These are phyloP conservation scores for Blastocystis sp. DNA, from an alignment of 352 stramenopile genomes.

Conservation along the genomic window DNA sequence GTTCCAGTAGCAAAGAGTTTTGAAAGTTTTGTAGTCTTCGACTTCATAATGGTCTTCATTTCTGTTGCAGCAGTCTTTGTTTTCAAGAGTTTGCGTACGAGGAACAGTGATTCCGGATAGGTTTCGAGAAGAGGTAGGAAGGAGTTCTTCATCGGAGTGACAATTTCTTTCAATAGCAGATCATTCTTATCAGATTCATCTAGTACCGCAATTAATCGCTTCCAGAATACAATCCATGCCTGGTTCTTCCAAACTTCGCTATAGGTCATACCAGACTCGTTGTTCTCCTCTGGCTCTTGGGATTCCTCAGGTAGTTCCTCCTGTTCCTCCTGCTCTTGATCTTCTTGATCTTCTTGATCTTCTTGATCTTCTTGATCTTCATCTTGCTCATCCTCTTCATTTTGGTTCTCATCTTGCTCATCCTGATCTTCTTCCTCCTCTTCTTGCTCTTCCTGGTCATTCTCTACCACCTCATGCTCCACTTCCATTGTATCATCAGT, in stretches of 20 bases:
- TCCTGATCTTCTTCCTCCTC: neutral
- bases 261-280: neutral
- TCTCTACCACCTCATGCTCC: neutral
- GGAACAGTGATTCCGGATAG: neutral
- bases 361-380: constrained; percentile 4
- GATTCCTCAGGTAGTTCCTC: neutral
- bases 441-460: neutral
- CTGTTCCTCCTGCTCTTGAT: neutral
- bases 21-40: neutral
- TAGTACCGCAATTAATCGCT: neutral
- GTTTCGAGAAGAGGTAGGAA: neutral
- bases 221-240: neutral
- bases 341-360: constrained; percentile 8
- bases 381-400: constrained; percentile 5
- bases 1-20: neutral
- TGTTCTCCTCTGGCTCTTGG: neutral
- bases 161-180: neutral
- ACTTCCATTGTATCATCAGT: neutral
- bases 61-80: neutral
- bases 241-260: neutral
- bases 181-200: neutral
- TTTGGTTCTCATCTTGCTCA: neutral
- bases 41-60: neutral
- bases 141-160: neutral
- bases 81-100: neutral